Evolutionary conservation across 2,329 filamentous ascomycete genomes (phyloP).

Genomic region (Penicillium paneum): DNA sequence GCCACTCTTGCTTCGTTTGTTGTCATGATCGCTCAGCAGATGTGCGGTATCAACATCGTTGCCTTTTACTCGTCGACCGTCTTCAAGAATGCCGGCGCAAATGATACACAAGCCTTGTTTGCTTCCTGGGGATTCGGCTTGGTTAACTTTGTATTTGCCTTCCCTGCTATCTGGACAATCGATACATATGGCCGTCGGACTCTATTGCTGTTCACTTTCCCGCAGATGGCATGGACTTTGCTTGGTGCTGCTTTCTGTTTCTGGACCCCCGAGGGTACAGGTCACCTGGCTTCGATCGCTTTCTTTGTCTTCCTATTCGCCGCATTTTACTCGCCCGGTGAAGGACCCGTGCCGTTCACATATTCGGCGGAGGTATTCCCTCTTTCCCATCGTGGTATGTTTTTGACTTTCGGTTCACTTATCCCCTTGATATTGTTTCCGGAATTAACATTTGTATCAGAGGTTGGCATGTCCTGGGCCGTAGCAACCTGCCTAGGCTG

Average conservation of each 20-base stretch:
- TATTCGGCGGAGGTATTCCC: slow-evolving; percentile 57
- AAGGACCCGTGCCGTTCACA: slow-evolving; percentile 55
- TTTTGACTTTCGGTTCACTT: not conserved
- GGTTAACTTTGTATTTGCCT: slow-evolving; percentile 64
- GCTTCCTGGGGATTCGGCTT: slow-evolving; percentile 65
- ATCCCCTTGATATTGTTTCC: slow-evolving; percentile 15
- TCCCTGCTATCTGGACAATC: slow-evolving; percentile 63
- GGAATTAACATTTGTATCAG: slow-evolving; percentile 30
- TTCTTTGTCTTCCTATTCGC: slow-evolving; percentile 64
- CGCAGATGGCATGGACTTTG: slow-evolving; percentile 66
- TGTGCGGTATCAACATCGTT: slow-evolving; percentile 71
- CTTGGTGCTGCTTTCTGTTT: slow-evolving; percentile 61
- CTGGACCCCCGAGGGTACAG: slow-evolving; percentile 46
- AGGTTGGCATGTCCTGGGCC: slow-evolving; percentile 49
- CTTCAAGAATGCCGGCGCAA: slow-evolving; percentile 55
- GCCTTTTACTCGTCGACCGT: slow-evolving; percentile 69
- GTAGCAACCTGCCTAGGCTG: slow-evolving; percentile 48
- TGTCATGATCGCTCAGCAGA: slow-evolving; percentile 76
- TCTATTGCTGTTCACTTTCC: slow-evolving; percentile 63
- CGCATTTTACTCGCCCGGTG: slow-evolving; percentile 62
- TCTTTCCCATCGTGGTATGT: slow-evolving; percentile 51
- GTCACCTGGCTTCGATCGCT: slow-evolving; percentile 54
- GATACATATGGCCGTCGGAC: slow-evolving; percentile 64
- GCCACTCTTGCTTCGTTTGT: slow-evolving; percentile 73
- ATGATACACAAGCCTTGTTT: slow-evolving; percentile 54